Evolutionary conservation across 176 grass and related monocot genomes (phyloP).

Genomic region (Ampelocalamus luodianensis): DNA sequence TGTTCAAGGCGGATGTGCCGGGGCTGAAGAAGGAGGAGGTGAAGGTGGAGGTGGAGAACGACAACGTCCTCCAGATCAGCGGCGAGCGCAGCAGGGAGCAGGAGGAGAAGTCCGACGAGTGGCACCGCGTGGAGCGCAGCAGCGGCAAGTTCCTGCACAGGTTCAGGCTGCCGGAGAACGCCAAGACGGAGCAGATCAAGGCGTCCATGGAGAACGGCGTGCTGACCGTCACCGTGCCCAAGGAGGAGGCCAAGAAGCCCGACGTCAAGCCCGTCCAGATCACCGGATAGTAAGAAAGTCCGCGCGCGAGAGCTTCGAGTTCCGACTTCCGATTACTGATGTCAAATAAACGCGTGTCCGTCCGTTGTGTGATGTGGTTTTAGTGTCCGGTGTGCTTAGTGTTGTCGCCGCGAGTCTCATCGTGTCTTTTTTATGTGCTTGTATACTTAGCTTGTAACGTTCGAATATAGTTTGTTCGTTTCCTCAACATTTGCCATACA

Average conservation of each 20-base stretch:
- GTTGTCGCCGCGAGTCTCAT: too few species aligned
- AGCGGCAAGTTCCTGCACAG: conserved; percentile 63
- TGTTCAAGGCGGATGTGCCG: conserved; percentile 71
- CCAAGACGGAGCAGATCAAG: conserved; percentile 53
- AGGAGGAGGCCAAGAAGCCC: conserved; percentile 52
- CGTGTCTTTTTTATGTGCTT: too few species aligned
- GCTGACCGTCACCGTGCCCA: conserved; percentile 69
- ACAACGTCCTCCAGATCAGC: conserved; percentile 61
- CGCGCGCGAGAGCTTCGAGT: background rate
- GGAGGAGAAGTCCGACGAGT: conserved; percentile 63
- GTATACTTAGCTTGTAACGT: too few species aligned
- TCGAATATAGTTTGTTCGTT: too few species aligned
- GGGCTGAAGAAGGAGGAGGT: conserved; percentile 74
- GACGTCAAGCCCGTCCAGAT: conserved; percentile 63
- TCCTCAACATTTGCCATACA: too few species aligned
- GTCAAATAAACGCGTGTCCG: background rate
- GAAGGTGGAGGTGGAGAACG: conserved; percentile 68
- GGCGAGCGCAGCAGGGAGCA: conserved; percentile 63
- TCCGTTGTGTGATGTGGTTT: background rate
- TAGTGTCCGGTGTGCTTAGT: background rate
- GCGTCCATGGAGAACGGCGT: conserved; percentile 71
- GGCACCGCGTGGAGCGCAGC: conserved; percentile 69
- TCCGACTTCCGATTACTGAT: background rate
- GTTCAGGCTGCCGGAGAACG: conserved; percentile 60
- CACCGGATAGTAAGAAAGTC: conserved; percentile 37